These are phyloP conservation scores for Lactifluus volemus DNA, from an alignment of 768 basidiomycete species.

Conservation along the genomic window DNA sequence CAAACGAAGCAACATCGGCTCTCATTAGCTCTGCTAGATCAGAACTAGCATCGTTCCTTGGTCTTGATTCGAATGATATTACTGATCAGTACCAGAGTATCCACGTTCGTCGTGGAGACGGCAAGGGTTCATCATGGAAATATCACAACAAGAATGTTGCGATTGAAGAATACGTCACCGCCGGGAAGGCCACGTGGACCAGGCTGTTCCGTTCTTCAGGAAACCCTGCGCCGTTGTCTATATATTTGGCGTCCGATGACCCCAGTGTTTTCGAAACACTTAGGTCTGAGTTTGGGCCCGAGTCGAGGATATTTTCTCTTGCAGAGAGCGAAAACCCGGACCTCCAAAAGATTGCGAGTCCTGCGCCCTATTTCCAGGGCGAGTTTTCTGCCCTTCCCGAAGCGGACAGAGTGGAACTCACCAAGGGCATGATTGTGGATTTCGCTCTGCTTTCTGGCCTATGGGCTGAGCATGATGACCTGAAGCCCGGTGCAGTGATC, in stretches of 20 bases:
- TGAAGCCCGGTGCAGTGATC: constrained; percentile 42
- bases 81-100: constrained; percentile 39
- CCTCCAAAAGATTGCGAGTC: constrained; percentile 42
- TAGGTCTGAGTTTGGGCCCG: constrained; percentile 28
- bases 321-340: constrained; percentile 33
- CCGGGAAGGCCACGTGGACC: constrained; percentile 35
- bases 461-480: constrained; percentile 41
- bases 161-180: constrained; percentile 38
- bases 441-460: constrained; percentile 56
- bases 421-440: constrained; percentile 59
- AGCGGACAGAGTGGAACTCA: constrained; percentile 39
- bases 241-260: constrained; percentile 59
- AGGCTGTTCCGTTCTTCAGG: constrained; percentile 24
- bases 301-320: constrained; percentile 38
- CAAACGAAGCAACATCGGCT: constrained; percentile 35
- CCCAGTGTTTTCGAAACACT: constrained; percentile 38
- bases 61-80: constrained; percentile 11
- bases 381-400: constrained; percentile 37
- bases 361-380: constrained; percentile 44
- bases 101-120: constrained; percentile 59
- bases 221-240: constrained; percentile 27
- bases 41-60: constrained; percentile 32
- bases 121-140: constrained; percentile 35
- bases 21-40: constrained; percentile 44
- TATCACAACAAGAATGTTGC: constrained; percentile 42